Evolutionary conservation across 2,329 filamentous ascomycete species (phyloP), one percentile per base, ranked within the genome.

Genomic region (Sporothrix curviconia): DNA sequence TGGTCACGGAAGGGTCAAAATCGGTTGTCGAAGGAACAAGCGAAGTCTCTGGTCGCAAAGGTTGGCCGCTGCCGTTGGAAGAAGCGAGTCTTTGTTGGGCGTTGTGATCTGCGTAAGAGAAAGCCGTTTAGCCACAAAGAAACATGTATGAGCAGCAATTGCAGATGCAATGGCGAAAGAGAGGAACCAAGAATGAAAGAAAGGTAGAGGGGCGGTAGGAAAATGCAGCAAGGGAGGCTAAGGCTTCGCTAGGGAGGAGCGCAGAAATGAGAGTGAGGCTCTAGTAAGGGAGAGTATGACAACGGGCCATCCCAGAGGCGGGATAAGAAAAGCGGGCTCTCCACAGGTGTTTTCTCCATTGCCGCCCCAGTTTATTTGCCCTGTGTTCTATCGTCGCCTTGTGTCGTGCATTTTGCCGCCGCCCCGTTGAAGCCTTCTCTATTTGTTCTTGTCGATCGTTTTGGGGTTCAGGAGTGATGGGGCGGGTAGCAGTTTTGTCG

Each of bases 11-110:
- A 8, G 55, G 32, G 22, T 61, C 59, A 28, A 40, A 7, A 22
- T 61, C 58, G 42, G 51, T 54, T 11, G 57, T 67, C n/a, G 72
- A 69, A 7, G 79, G 79, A 39, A 74, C 73, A 51, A 82, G 65
- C 58, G 81, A 81, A 42, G 79, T 66, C 59, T 83, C 77, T 61
- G 81, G 80, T 64, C 76, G 63, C 78, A 80, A 64, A 70, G 76
- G 47, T 78, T 76, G 39, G 76, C 28, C 55, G 22, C 25, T 42
- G 24, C 40, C 40, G 46, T 30, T 56, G 57, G 49, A 43, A 14
- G 59, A 25, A 12, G 42, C 19, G 37, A 72, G 69, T 65, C 72
- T 76, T 61, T 75, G 70, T 42, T 61, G 58, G 14, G 50, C 24
- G 30, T 49, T 53, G 19, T 59, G 50, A 55, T 61, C 56, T 37